phyloP scores from a whole-genome alignment of 768 basidiomycete species.

The Mycena galericulata region DNA sequence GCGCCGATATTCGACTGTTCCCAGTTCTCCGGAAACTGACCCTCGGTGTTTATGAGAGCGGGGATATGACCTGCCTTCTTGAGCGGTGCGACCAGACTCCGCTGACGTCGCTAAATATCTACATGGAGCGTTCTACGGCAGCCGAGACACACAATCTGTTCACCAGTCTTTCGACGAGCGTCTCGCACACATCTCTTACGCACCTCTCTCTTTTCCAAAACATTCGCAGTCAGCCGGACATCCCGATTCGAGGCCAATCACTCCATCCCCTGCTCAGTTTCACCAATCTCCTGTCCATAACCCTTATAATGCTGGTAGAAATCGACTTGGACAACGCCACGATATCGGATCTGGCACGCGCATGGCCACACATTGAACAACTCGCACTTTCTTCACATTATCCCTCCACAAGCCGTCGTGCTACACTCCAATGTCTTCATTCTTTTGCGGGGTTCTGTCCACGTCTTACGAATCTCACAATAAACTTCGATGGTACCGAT shows the following conservation, averaged over 20 bases:
- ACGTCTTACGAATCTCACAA: slow-evolving; percentile 4
- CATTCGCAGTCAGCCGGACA: background rate
- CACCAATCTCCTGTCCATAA: slow-evolving; percentile 2
- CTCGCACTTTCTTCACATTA: background rate
- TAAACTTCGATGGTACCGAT: slow-evolving; percentile 6
- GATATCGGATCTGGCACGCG: background rate
- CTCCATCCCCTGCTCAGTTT: slow-evolving; percentile 8
- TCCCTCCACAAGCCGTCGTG: background rate
- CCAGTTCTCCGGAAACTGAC: too few species aligned
- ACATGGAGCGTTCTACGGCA: too few species aligned
- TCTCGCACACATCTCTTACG: slow-evolving; percentile 8
- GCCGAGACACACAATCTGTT: slow-evolving; percentile 6
- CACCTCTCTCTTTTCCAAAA: background rate
- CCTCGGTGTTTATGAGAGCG: too few species aligned
- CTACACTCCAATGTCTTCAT: slow-evolving; percentile 13
- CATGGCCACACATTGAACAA: slow-evolving; percentile 14
- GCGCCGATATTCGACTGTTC: too few species aligned
- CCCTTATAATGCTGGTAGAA: slow-evolving; percentile 15
- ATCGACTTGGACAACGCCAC: slow-evolving; percentile 17
- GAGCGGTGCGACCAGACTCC: too few species aligned
- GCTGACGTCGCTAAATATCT: too few species aligned
- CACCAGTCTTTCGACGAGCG: slow-evolving; percentile 9
- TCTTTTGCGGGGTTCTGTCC: slow-evolving; percentile 10
- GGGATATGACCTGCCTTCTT: too few species aligned
- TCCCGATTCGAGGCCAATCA: slow-evolving; percentile 7